Evolutionary conservation across 2,329 filamentous ascomycete species (phyloP), one percentile per base, ranked within the genome.

Genomic region (Aspergillus hiratsukae): DNA sequence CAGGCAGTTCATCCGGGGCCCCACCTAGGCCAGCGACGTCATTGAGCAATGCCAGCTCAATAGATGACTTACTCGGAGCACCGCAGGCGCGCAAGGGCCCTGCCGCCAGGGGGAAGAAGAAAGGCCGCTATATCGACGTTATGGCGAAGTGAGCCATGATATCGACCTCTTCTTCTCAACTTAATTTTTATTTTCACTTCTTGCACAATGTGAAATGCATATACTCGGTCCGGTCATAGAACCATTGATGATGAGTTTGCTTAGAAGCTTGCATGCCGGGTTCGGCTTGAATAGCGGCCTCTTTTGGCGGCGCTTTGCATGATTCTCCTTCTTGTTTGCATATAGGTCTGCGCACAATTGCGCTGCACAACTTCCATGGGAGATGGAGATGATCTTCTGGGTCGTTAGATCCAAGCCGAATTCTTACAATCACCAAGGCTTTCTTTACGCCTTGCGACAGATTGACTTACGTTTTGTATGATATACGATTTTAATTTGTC

Each of bases 71-170:
- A 60, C 78, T 99, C 23, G 90, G 90, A 4, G 86, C 88, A 4
- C 84, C 88, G 3, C 83, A 81, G 29, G 83, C 88, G 19, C 83
- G 89, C 61, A 92, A 89, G 58, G 82, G 81, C 2, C 75, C 70
- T 65, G 78, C 80, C 4, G 81, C 81, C 68, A 89, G 85, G 72
- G 90, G 88, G 72, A 80, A 83, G 66, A 90, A 91, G 79, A 96
- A 91, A 80, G 86, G 87, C 23, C 88, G 91, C 29, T 99, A 99
- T 79, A 87, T 99, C 29, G 94, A 99, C 81, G 91, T 99, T 58
- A 97, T 97, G 91, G 89, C 88, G 9, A 87, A 90, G 64, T 78
- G 57, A 72, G 28, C 10, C 28, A 29, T 29, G 28, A 29, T 29
- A 29, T 29, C 9, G 28, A 29, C 28, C 62, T 61, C 61, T 61